These are phyloP conservation scores for Lachnellula hyalina DNA, from an alignment of 2,329 filamentous ascomycete genomes.

Conservation along the genomic window DNA sequence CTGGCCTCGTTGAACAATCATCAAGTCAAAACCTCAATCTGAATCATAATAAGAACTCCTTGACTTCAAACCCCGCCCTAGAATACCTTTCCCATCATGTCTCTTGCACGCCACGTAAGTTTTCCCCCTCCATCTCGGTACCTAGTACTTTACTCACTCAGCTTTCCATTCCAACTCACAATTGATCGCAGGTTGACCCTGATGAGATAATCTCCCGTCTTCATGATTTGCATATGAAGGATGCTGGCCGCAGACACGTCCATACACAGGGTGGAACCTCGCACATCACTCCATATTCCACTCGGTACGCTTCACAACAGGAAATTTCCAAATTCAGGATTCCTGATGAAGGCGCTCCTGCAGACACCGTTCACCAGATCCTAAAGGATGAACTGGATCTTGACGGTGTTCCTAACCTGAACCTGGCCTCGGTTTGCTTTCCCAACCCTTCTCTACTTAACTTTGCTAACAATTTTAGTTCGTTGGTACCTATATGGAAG, in stretches of 20 bases:
- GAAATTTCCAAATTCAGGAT: slow-evolving; percentile 57
- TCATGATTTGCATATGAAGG: slow-evolving; percentile 38
- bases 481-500: slow-evolving; percentile 65
- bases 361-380: slow-evolving; percentile 61
- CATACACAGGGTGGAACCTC: slow-evolving; percentile 39
- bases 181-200: slow-evolving; percentile 43
- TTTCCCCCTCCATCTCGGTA: neutral
- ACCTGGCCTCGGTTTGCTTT: slow-evolving; percentile 48
- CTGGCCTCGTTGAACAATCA: neutral
- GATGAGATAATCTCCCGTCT: slow-evolving; percentile 51
- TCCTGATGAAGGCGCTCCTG: slow-evolving; percentile 50
- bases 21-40: neutral
- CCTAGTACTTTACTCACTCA: too few relatives aligned
- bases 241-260: slow-evolving; percentile 31
- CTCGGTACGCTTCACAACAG: slow-evolving; percentile 47
- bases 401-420: slow-evolving; percentile 62
- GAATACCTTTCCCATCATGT: slow-evolving; percentile 33
- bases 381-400: slow-evolving; percentile 58
- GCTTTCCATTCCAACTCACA: neutral
- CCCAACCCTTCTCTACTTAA: neutral
- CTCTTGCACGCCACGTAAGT: slow-evolving; percentile 44
- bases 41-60: neutral
- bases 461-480: slow-evolving; percentile 1
- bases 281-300: slow-evolving; percentile 53
- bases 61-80: too few relatives aligned